phyloP scores from a whole-genome alignment of 371 early-diverging fungal genomes.

The Actinomortierella wolfii region DNA sequence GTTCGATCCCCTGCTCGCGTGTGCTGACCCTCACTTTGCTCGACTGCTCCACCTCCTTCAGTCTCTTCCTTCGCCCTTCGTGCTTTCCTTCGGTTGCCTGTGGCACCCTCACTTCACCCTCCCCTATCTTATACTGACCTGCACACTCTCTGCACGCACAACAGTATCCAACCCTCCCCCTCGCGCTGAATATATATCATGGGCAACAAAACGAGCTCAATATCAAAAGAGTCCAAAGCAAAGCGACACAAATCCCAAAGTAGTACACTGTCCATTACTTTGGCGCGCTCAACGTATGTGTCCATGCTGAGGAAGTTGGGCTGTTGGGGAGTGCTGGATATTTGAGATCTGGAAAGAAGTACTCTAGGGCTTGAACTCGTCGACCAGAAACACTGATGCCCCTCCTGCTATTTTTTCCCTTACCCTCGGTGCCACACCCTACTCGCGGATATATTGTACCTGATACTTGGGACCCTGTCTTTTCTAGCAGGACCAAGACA shows the following conservation, averaged over 20 bases:
- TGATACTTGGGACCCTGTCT: conserved; percentile 8
- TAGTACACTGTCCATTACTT: conserved; percentile 9
- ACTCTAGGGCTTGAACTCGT: not conserved
- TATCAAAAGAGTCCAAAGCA: conserved; percentile 18
- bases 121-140: not conserved
- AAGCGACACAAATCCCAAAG: conserved; percentile 32
- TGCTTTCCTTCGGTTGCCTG: not conserved
- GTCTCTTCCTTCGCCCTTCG: not conserved
- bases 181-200: conserved; percentile 9
- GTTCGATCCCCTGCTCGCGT: not conserved
- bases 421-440: not conserved
- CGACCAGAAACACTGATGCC: not conserved
- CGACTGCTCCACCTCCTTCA: not conserved
- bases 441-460: not conserved
- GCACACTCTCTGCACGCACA: not conserved
- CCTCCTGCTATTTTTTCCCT: not conserved
- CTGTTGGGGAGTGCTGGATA: not conserved
- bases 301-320: too few species aligned
- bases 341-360: not conserved
- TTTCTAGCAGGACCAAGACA: conserved; percentile 28
- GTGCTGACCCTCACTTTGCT: not conserved
- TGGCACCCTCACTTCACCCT: not conserved
- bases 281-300: conserved; percentile 27
- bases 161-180: not conserved
- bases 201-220: conserved; percentile 39